A percentile compares a stretch with the other conserved stretches of the same genome.
phyloP scores from a whole-genome alignment of 495 filamentous ascomycete genomes.

The Penicillium riverlandense region DNA sequence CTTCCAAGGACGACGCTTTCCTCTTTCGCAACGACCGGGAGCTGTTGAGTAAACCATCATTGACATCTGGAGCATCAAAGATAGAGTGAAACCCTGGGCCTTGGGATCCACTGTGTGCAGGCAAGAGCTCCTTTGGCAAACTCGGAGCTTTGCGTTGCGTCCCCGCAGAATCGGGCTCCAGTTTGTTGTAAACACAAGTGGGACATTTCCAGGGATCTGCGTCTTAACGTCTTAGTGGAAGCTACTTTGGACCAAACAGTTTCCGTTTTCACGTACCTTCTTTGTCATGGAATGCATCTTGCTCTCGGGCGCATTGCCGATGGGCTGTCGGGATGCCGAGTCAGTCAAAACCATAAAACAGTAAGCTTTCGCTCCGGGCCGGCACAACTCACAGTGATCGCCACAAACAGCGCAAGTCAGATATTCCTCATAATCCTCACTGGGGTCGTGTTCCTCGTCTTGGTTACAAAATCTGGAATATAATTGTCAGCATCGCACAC shows the following conservation, averaged over 20 bases:
- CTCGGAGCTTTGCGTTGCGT: slow-evolving; percentile 37
- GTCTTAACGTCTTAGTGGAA: slow-evolving; percentile 15
- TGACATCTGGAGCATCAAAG: slow-evolving; percentile 60
- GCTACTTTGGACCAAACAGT: neutral
- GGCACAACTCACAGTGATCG: slow-evolving; percentile 71
- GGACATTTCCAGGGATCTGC: slow-evolving; percentile 71
- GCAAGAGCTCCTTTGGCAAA: slow-evolving; percentile 67
- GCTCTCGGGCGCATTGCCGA: slow-evolving; percentile 84
- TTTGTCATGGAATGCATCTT: slow-evolving; percentile 59
- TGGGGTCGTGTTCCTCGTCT: slow-evolving; percentile 81
- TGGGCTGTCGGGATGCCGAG: slow-evolving; percentile 53
- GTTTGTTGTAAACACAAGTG: slow-evolving; percentile 61
- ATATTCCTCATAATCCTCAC: slow-evolving; percentile 81
- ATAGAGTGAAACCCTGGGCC: slow-evolving; percentile 80
- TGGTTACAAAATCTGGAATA: slow-evolving; percentile 62
- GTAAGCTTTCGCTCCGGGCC: slow-evolving; percentile 16
- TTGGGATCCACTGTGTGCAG: slow-evolving; percentile 57
- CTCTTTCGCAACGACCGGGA: slow-evolving; percentile 82
- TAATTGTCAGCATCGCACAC: slow-evolving; percentile 13
- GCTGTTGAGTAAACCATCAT: slow-evolving; percentile 78
- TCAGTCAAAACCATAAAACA: slow-evolving; percentile 28
- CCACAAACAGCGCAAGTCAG: slow-evolving; percentile 74
- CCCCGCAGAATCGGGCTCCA: slow-evolving; percentile 42
- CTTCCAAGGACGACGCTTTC: slow-evolving; percentile 55
- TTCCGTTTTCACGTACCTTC: slow-evolving; percentile 49